A percentile compares a stretch with the other conserved stretches of the same genome.
Evolutionary conservation across 306 rosid genomes (phyloP).

Genomic region (Rosa persica): DNA sequence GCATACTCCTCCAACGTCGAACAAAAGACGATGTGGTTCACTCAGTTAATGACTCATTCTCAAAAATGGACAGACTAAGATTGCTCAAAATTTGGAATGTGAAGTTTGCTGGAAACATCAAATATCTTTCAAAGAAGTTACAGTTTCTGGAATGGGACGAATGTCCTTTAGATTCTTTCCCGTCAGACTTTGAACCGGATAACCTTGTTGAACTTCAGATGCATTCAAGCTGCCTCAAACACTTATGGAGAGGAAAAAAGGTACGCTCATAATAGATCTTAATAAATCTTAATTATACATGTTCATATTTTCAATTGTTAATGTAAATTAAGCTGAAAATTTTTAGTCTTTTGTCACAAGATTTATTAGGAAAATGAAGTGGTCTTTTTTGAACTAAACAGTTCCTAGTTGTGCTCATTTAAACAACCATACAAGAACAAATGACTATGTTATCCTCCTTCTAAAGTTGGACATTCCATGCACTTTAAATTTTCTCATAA

Average conservation of each 20-base stretch:
- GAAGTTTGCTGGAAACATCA: neutral
- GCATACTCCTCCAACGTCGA: neutral
- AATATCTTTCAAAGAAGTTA: conserved; percentile 20
- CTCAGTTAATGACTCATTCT: neutral
- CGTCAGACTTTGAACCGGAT: conserved; percentile 14
- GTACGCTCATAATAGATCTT: neutral
- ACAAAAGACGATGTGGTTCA: neutral
- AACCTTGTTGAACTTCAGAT: conserved; percentile 23
- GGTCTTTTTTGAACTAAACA: too few species aligned
- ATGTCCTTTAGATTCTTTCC: conserved; percentile 19
- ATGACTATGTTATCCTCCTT: too few species aligned
- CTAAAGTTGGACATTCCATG: too few species aligned
- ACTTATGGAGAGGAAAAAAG: conserved; percentile 15
- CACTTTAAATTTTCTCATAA: too few species aligned
- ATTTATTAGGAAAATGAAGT: too few species aligned
- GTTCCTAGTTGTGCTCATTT: too few species aligned
- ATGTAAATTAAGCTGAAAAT: too few species aligned
- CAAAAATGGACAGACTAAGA: neutral
- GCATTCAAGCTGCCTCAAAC: conserved; percentile 15
- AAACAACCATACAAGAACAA: too few species aligned
- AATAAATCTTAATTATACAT: too few species aligned
- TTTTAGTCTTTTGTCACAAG: too few species aligned
- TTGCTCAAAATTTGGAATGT: neutral
- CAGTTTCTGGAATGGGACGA: conserved; percentile 28
- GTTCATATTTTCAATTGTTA: too few species aligned